Evolutionary conservation across 2,329 filamentous ascomycete species (phyloP), one percentile per base, ranked within the genome.

Genomic region (Colletotrichum orbiculare): DNA sequence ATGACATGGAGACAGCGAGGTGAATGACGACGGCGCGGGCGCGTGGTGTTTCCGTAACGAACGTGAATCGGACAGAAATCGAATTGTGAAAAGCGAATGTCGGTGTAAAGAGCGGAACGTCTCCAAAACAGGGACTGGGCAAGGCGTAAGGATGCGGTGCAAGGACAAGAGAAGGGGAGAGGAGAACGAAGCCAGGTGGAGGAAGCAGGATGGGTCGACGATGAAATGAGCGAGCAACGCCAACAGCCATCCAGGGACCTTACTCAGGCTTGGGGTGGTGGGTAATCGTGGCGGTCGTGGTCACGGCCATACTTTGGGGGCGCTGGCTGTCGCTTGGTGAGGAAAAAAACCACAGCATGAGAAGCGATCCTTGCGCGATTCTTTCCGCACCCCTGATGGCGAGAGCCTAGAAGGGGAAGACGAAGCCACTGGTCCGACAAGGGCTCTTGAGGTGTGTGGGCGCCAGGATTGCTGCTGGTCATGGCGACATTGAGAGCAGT

Each of bases 41-140:
- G 60, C 50, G 50, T 54, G 64, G 25, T 54, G 54, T 38, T 60
- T 60, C 54, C 52, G 64, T 64, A 66, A 35, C 12, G 60, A 66
- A 45, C 43, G 64, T 64, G 60, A 47, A 48, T 52, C 49, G 39
- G 46, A 25, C 54, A 33, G 43, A 59, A 60, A 54, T 54, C 49
- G 60, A 55, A 57, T 41, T 45, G 33, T 17, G 25, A 38, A 62
- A 50, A 66, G 58, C 63, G 63, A 66, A 57, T 57, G 60, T 66
- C 60, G 64, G 60, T 66, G 60, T 59, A 64, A 66, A 60, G 64
- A 66, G 60, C 60, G 64, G 60, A 66, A 66, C 64, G 64, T 64
- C 60, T 54, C 57, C 49, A 54, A 46, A 64, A 15, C 35, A 56
- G 64, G 60, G 64, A 64, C 64, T 59, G 43, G 54, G 43, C 60